Evolutionary conservation across 2,329 filamentous ascomycete species (phyloP).

Genomic region (Ascochyta clinopodiicola): DNA sequence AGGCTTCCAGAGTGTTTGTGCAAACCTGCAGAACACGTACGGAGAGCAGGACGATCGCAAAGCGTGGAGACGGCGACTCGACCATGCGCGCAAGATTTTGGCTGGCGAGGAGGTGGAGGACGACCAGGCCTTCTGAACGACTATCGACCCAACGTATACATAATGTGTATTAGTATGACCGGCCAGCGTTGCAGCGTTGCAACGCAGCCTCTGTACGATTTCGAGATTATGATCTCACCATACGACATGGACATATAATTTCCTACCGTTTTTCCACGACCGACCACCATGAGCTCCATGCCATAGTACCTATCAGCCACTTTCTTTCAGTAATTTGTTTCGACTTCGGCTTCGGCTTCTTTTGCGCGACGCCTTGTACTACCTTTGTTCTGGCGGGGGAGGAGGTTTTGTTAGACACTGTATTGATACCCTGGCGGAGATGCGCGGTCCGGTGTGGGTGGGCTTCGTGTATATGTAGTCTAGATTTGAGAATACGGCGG

Average conservation of each 20-base stretch:
- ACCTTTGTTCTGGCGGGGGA: conserved; percentile 9
- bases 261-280: conserved; percentile 9
- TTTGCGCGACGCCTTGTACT: conserved; percentile 5
- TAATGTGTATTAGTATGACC: conserved; percentile 40
- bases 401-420: conserved; percentile 20
- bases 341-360: neutral
- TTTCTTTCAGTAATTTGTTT: conserved; percentile 10
- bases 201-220: conserved; percentile 9
- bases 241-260: conserved; percentile 10
- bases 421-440: conserved; percentile 45
- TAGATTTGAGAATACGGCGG: conserved; percentile 11
- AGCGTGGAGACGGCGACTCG: conserved; percentile 73
- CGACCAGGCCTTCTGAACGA: conserved; percentile 28
- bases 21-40: conserved; percentile 56
- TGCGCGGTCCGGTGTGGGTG: conserved; percentile 26
- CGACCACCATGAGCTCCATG: conserved; percentile 19
- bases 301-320: conserved; percentile 9
- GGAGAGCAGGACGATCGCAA: conserved; percentile 63
- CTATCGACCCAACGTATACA: conserved; percentile 17
- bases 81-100: conserved; percentile 74
- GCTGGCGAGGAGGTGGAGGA: conserved; percentile 66
- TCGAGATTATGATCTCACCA: conserved; percentile 14
- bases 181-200: conserved; percentile 16
- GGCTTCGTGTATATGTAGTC: conserved; percentile 15
- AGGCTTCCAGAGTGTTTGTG: conserved; percentile 61